Conservation (phyloP, 202 grass and related monocot genomes). For the Brachypodium distachyon region DNA sequence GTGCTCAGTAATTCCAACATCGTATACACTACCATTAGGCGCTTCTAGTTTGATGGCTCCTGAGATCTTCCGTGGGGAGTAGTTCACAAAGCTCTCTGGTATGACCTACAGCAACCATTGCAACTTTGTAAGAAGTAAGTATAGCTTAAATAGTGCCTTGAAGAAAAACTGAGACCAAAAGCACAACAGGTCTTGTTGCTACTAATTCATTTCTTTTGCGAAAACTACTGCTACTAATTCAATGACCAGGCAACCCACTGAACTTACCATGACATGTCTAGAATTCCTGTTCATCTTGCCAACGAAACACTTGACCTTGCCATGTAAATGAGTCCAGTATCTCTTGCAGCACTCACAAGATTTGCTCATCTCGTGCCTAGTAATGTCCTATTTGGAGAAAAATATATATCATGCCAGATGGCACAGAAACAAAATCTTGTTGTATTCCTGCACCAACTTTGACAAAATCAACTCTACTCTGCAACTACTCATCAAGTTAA, state of each 20-base stretch:
- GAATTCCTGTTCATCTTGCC: background rate
- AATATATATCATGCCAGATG: background rate
- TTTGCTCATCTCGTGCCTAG: background rate
- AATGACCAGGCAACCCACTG: background rate
- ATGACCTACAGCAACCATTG: conserved; percentile 5
- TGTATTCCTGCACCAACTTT: background rate
- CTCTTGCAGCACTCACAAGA: background rate
- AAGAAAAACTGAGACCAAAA: no score
- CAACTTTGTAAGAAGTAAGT: background rate
- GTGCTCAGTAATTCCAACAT: background rate
- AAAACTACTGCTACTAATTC: no score
- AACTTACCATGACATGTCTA: conserved; percentile 4
- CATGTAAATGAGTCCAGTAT: conserved; percentile 1
- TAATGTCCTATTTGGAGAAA: background rate
- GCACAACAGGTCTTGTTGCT: background rate
- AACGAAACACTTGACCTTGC: background rate
- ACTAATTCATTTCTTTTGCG: no score
- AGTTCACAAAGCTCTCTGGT: conserved; percentile 22
- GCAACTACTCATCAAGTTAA: background rate
- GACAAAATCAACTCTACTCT: background rate
- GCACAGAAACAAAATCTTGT: background rate
- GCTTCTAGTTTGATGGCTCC: conserved; percentile 21
- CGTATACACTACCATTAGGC: conserved; percentile 21
- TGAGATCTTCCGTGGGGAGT: conserved; percentile 6
- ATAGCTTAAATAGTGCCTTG: no score